Evolutionary conservation across 768 basidiomycete genomes (phyloP), one percentile per base, ranked within the genome.

Genomic region (Agrocybe praecox): DNA sequence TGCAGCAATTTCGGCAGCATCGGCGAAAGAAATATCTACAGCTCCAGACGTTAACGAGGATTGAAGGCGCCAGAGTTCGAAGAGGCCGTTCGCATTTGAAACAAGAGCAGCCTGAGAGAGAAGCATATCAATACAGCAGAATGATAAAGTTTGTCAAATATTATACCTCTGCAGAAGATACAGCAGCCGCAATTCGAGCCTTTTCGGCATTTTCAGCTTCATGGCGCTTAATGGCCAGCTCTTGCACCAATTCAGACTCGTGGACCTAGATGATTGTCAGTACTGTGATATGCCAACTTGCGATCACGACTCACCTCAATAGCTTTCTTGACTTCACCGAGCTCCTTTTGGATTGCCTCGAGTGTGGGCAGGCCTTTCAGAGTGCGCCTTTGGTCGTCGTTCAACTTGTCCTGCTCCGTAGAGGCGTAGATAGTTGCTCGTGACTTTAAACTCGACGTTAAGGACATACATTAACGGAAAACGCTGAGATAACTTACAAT

Each of bases 381-480:
- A 2, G 82, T 78, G 32, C 87, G 84, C 61, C 81, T 89, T 74
- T 97, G 94, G 72, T 96, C 95, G 42, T 94, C 91, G 60, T 96
- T 92, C 52, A 96, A 82, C 65, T 89, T 88, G 53, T 87, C 85
- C 2, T 80, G 70, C 23, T 86, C 85, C 18, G 82, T 87, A 2
- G 84, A 64, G 26, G 88, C 82, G 69, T 96, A 95, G 11, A 76
- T 73, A 46, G 86, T 76, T 77, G 92, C 84, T 59, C 94, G 85
- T 58, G 80, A 78, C 95, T 96, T 50, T 56, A 57, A 43, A 61
- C 21, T 66, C 55, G 51, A 21, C 49, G 15, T 14, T 47, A 46
- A 26, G 18, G 7, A 11, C 42, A 24, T 18, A 21, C 14, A 9
- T 55, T 33, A 49, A 32, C 18, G 53, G 32, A 48, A 15, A 45